Evolutionary conservation across 768 basidiomycete genomes (phyloP), one percentile per base, ranked within the genome.

Genomic region (Heimioporus sp.): DNA sequence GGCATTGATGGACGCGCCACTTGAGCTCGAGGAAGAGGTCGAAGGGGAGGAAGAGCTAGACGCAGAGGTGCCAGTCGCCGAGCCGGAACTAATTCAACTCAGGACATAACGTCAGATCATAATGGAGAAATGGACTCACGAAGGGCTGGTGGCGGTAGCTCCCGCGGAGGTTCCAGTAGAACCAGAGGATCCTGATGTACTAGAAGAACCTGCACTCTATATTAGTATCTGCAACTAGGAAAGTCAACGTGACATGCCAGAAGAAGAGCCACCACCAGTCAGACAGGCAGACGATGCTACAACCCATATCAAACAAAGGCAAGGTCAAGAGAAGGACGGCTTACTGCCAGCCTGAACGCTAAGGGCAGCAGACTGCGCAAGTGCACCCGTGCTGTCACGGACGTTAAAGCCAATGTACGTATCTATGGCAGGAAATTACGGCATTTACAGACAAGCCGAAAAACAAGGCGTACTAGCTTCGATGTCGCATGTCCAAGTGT

Each of bases 401-500:
- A 93, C 53, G 12, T 71, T 74, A 28, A 92, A 64, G 46, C 80
- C 83, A 50, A 92, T 65, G 37, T 57, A 64, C 5, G 76, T 78
- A n/a, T 73, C 85, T 82, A 31, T 7, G 5, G 24, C 24, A 28
- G 4, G 8, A 21, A 10, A 5, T 50, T 20, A 6, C 4, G 9
- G 10, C 21, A 13, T 34, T n/a, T 4, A 40, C 8, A 19, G 5
- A 19, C 4, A 19, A 34, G 42, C n/a, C 1, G 2, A 48, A 3
- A 10, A 16, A 15, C 13, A 21, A 8, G n/a, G 39, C 43, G 5
- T 41, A 81, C 86, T 74, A 13, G 71, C 56, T 2, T 76, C 43
- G 34, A 77, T 61, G 72, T 84, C 82, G 47, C 75, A 78, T 1
- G 24, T 48, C 87, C 87, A 91, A 19, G 78, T 81, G 53, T 77